Base-by-base conservation (phyloP, 768 basidiomycete genomes). In the Zangia roseola region DNA sequence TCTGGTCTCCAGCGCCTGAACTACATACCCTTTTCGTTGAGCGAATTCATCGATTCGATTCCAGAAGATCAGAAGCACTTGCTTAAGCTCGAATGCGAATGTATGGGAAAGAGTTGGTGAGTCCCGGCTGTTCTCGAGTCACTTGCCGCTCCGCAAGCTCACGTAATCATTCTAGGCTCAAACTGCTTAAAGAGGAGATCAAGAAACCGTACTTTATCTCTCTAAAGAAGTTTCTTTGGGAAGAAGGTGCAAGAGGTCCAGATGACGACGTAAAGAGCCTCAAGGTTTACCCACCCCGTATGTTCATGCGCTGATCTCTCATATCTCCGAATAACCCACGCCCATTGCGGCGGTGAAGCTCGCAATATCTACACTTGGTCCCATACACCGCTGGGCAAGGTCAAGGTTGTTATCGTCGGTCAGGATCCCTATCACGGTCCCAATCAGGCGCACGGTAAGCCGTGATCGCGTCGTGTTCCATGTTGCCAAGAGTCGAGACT, bases 301-400 rank as follows among this genome's bases (percentile, higher is more conserved):
- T 65, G 68, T 44, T 40, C 16, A 35, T 30, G 16, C 17, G 10
- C 23, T 65, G 64, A 86, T 68, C 33, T 13, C 30, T 38, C 40
- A 12, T 19, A 36, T 34, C 41, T 34, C 40, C 21, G 40, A 45
- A 35, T 48, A 33, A 50, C 34, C 52, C 43, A 44, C 47, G 25
- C 25, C 37, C 19, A 33, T 43, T 52, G 42, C 55, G 72, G 47
- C 33, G 43, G 20, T 44, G 39, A 64, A 86, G 94, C 92, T 13
- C 74, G 76, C 54, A 82, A 95, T 61, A 88, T 97, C 47, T 97
- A 97, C 65, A 77, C 91, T 12, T 97, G 94, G 94, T 90, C 91
- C 4, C 79, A 86, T 47, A 94, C 91, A 24, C 91, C 91, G 4
- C 71, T 97, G 14, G 86, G 88, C 12, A 82, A 84, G 53, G 82